Base-by-base conservation (phyloP, 2,329 filamentous ascomycete species). In the Rugonectria rugulosa region DNA sequence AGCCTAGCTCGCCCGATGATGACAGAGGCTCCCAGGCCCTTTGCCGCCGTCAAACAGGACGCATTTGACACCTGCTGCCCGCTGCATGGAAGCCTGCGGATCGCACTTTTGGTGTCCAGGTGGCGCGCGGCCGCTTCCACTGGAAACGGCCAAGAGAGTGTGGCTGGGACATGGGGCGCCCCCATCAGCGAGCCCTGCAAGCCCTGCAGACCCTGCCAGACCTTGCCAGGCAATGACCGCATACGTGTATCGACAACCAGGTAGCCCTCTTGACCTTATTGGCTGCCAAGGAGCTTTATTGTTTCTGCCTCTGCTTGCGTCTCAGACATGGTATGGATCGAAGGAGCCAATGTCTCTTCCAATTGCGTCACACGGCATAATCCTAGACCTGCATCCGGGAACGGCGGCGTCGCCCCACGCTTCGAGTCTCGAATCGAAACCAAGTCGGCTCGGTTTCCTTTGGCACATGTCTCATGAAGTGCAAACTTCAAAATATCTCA, bases 1-100 rank as follows among this genome's bases (percentile, higher is more conserved):
- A 41, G 31, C 55, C n/a, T 50, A 20, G 49, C 56, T 60, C 54
- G 53, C 57, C 53, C 56, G 57, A 65, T 67, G 60, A 63, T 68
- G 58, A 64, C 67, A 62, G 63, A 62, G 57, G 56, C 62, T 60
- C n/a, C 11, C 34, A 17, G 19, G 34, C 34, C 47, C 44, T 15
- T 31, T 46, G 38, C 23, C 29, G 34, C 41, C 20, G 45, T 31
- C 26, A 44, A 44, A 42, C 29, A 32, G n/a, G 29, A 42, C 20
- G 23, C 24, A 42, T 42, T 26, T 23, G 17, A n/a, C n/a, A n/a
- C n/a, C n/a, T n/a, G n/a, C n/a, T n/a, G n/a, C n/a, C n/a, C 38
- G 19, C 21, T 41, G 38, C 46, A 31, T 40, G 29, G 40, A 50
- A 42, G 40, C 40, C 24, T 23, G 19, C 34, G 7, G 34, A 36